Conservation (phyloP, 352 stramenopile species). For the Phytophthora idaei region DNA sequence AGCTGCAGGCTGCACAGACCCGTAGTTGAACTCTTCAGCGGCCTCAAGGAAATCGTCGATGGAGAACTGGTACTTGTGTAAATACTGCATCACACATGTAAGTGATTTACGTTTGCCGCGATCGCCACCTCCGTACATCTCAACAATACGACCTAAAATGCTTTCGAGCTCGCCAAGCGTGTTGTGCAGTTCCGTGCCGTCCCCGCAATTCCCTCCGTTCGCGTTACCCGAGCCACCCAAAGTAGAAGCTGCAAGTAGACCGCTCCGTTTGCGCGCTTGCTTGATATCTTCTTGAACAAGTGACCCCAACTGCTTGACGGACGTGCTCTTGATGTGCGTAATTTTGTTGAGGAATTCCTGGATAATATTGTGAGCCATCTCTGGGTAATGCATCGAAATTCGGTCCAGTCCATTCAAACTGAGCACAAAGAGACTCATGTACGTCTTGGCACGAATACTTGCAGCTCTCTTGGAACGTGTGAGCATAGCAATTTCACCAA, state of each 20-base stretch:
- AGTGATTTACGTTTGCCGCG: conserved; percentile 78
- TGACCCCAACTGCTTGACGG: conserved; percentile 35
- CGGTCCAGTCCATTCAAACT: conserved; percentile 72
- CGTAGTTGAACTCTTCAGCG: conserved; percentile 57
- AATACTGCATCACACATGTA: conserved; percentile 72
- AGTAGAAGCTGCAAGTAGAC: conserved; percentile 29
- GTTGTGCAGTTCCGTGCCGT: conserved; percentile 47
- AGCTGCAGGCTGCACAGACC: background rate
- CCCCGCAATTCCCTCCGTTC: conserved; percentile 17
- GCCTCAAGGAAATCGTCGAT: conserved; percentile 71
- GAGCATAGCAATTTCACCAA: conserved; percentile 85
- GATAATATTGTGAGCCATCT: conserved; percentile 81
- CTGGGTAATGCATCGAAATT: conserved; percentile 78
- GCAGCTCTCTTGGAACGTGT: conserved; percentile 78
- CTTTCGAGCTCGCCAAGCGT: conserved; percentile 63
- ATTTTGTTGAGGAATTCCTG: conserved; percentile 85
- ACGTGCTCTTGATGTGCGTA: conserved; percentile 77
- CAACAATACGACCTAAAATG: conserved; percentile 58
- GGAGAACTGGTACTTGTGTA: conserved; percentile 87
- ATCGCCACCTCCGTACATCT: conserved; percentile 72
- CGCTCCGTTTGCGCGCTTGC: conserved; percentile 39
- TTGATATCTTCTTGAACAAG: conserved; percentile 43
- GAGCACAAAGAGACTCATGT: conserved; percentile 79
- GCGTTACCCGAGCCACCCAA: conserved; percentile 19
- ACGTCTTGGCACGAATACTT: conserved; percentile 82